These are phyloP conservation scores for Apodospora peruviana DNA, from an alignment of 495 filamentous ascomycete genomes.

Conservation along the genomic window DNA sequence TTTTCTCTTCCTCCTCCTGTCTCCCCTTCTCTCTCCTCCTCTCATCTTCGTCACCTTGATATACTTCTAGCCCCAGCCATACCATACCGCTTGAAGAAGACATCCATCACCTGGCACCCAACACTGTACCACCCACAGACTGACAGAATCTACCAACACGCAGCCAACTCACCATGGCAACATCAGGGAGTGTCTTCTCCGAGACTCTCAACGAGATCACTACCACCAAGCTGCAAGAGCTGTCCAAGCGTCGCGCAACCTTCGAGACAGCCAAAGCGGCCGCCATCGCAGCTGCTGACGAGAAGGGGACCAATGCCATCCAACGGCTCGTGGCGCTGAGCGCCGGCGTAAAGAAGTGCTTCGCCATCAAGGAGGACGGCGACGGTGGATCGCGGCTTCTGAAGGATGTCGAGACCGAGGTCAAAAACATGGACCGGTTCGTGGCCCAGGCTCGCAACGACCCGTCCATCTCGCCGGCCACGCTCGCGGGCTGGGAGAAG, in stretches of 20 bases:
- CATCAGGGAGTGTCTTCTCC: conserved; percentile 36
- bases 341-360: conserved; percentile 22
- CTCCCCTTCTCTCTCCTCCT: too few relatives aligned
- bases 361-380: not conserved
- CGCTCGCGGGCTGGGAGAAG: conserved; percentile 32
- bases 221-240: conserved; percentile 56
- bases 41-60: too few relatives aligned
- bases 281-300: conserved; percentile 22
- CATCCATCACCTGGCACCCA: too few relatives aligned
- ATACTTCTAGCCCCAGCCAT: too few relatives aligned
- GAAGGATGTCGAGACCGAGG: conserved; percentile 3
- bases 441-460: conserved; percentile 31
- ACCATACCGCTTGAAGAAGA: too few relatives aligned
- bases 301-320: conserved; percentile 14
- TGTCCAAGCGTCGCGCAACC: conserved; percentile 50
- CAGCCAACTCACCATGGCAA: conserved; percentile 22
- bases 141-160: too few relatives aligned
- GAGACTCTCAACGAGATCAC: conserved; percentile 62
- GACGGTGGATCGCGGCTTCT: too few relatives aligned
- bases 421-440: conserved; percentile 20
- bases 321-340: conserved; percentile 20
- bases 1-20: too few relatives aligned
- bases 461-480: conserved; percentile 24
- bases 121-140: too few relatives aligned
- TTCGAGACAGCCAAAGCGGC: conserved; percentile 42